Conservation (phyloP, 768 basidiomycete species). For the Rickenella mellea region DNA sequence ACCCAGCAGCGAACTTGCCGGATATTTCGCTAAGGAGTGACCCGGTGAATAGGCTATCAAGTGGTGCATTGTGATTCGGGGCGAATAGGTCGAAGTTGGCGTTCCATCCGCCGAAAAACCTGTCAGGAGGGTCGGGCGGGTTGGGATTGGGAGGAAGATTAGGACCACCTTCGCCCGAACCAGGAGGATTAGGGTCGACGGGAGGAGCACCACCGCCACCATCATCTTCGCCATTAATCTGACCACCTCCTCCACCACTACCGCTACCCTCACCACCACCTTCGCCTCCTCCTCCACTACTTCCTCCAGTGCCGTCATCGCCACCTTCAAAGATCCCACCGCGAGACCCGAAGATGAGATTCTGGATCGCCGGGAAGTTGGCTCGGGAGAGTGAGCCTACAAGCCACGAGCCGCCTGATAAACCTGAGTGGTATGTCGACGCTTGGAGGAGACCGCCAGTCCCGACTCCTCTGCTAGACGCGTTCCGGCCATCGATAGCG, state of each 20-base stretch:
- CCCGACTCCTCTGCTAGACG: conserved; percentile 29
- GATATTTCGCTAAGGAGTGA: conserved; percentile 16
- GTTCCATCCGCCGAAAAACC: conserved; percentile 28
- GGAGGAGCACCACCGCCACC: no score
- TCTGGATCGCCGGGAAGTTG: conserved; percentile 29
- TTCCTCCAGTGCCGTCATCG: no score
- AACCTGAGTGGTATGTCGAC: conserved; percentile 41
- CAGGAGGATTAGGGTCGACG: no score
- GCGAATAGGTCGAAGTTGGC: conserved; percentile 11
- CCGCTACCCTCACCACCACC: no score
- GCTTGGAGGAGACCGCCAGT: conserved; percentile 44
- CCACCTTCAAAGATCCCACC: no score
- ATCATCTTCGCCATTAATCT: no score
- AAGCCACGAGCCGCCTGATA: conserved; percentile 36
- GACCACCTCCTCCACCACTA: no score
- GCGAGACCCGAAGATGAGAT: conserved; percentile 27
- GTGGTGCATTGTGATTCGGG: conserved; percentile 13
- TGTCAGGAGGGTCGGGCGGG: no score
- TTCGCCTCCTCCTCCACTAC: no score
- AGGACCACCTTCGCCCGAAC: no score
- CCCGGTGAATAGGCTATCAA: conserved; percentile 9
- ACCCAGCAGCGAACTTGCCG: conserved; percentile 22
- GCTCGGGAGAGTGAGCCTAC: conserved; percentile 30
- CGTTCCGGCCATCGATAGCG: conserved; percentile 41
- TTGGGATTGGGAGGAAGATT: no score